A percentile compares a stretch with the other conserved stretches of the same genome.
Evolutionary conservation across 2,329 filamentous ascomycete genomes (phyloP).

Genomic region (Fusarium mundagurra): DNA sequence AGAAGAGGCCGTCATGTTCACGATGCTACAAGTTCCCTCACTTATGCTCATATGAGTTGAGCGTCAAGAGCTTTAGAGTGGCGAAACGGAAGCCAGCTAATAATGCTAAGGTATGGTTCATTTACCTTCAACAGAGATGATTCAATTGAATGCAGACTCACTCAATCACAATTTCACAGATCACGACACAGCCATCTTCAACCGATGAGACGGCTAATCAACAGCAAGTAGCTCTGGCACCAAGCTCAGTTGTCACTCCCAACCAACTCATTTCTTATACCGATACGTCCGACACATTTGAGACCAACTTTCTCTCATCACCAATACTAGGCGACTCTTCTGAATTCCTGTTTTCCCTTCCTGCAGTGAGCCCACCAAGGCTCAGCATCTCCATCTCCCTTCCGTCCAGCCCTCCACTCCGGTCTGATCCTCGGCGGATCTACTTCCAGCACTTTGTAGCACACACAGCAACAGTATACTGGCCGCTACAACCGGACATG

Average conservation of each 20-base stretch:
- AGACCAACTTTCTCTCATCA: accelerated
- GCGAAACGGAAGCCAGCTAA: neutral
- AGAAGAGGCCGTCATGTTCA: conserved; percentile 3
- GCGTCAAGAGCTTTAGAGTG: neutral
- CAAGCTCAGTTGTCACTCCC: neutral
- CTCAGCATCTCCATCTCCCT: neutral
- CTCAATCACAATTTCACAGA: accelerated
- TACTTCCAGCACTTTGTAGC: conserved; percentile 14
- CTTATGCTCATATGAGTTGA: conserved; percentile 11
- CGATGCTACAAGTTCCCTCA: conserved; percentile 6
- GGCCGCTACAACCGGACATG: neutral
- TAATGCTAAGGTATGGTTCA: neutral
- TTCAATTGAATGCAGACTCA: neutral
- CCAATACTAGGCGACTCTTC: accelerated
- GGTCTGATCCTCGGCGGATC: neutral
- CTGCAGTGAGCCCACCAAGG: accelerated
- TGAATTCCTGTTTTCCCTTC: accelerated
- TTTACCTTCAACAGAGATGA: accelerated
- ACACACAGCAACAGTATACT: conserved; percentile 6
- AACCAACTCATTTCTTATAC: neutral
- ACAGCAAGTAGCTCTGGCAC: neutral
- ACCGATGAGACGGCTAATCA: accelerated
- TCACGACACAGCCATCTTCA: too few species aligned
- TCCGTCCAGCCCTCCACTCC: neutral
- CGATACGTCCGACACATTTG: neutral